Conservation (phyloP, 2,329 filamentous ascomycete genomes). For the Calcarisporium arbuscula region DNA sequence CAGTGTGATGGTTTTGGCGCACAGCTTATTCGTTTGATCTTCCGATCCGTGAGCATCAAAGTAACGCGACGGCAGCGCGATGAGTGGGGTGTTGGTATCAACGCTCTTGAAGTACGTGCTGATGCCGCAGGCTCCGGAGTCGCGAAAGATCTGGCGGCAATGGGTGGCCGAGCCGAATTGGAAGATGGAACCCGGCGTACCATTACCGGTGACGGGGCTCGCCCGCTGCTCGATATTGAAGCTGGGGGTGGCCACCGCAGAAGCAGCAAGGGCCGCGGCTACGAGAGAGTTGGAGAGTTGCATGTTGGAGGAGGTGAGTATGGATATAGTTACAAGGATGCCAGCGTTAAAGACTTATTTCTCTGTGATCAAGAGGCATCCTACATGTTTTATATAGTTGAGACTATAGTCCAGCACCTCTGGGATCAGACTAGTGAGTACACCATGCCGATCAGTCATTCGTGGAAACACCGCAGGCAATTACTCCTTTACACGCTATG, state of each 20-base stretch:
- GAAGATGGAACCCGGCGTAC: slow-evolving; percentile 8
- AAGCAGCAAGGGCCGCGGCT: slow-evolving; percentile 5
- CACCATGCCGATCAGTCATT: too few species aligned
- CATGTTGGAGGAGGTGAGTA: too few species aligned
- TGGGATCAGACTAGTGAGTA: too few species aligned
- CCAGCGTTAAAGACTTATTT: too few species aligned
- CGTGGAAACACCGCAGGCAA: too few species aligned
- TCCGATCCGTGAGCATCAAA: slow-evolving; percentile 6
- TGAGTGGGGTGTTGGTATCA: slow-evolving; percentile 6
- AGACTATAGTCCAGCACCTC: too few species aligned
- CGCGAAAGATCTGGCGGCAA: slow-evolving; percentile 2
- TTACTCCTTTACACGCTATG: too few species aligned
- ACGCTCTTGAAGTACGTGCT: slow-evolving; percentile 8
- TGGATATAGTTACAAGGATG: too few species aligned
- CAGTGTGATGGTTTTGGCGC: slow-evolving; percentile 9
- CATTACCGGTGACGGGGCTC: not conserved
- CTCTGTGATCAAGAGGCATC: too few species aligned
- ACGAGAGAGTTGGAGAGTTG: slow-evolving; percentile 6
- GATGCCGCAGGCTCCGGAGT: slow-evolving; percentile 6
- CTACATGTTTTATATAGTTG: too few species aligned
- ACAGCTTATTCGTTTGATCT: slow-evolving; percentile 7
- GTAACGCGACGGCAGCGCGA: slow-evolving; percentile 6
- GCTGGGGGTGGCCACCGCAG: slow-evolving; percentile 5
- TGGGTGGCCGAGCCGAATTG: slow-evolving; percentile 5
- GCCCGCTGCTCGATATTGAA: not conserved